Evolutionary conservation across 805 yeast species (phyloP).

Genomic region (Candida yuanshanica): DNA sequence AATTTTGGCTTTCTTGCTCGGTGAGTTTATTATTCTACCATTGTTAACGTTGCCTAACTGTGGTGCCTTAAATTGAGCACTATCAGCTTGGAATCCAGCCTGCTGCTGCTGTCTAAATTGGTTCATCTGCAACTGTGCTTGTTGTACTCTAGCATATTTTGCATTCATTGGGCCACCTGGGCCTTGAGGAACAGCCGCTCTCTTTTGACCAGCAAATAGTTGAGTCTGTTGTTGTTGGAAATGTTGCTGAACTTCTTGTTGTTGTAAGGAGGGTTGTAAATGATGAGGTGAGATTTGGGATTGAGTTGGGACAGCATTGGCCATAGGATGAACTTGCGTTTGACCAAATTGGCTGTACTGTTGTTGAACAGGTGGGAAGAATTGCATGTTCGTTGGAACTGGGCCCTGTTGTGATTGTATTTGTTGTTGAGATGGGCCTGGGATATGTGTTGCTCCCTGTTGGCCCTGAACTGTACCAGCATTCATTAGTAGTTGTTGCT

Average conservation of each 20-base stretch:
- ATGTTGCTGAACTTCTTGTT: slow-evolving; percentile 11
- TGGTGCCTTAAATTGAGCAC: slow-evolving; percentile 3
- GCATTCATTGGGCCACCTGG: slow-evolving; percentile 13
- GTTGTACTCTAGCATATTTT: slow-evolving; percentile 25
- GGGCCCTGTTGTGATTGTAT: not conserved
- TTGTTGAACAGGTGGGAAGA: not conserved
- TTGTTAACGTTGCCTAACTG: slow-evolving; percentile 1
- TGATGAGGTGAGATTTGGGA: slow-evolving; percentile 8
- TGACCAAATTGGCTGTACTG: slow-evolving; percentile 4
- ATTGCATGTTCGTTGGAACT: not conserved
- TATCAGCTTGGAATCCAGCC: slow-evolving; percentile 4
- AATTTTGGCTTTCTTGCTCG: slow-evolving; percentile 19
- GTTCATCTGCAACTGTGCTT: slow-evolving; percentile 45
- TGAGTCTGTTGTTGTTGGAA: slow-evolving; percentile 23
- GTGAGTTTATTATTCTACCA: slow-evolving; percentile 8
- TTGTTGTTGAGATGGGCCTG: slow-evolving; percentile 2
- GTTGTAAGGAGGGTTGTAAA: slow-evolving; percentile 20
- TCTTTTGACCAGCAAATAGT: slow-evolving; percentile 20
- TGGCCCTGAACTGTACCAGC: too few species aligned
- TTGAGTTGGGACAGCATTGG: not conserved
- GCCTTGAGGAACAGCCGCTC: slow-evolving; percentile 6
- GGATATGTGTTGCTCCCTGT: too few species aligned
- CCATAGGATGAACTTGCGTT: slow-evolving; percentile 1
- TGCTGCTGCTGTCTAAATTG: slow-evolving; percentile 31
- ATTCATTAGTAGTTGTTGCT: slow-evolving; percentile 6